Conservation (phyloP, 106 monocot species). For the Vanilla planifolia region DNA sequence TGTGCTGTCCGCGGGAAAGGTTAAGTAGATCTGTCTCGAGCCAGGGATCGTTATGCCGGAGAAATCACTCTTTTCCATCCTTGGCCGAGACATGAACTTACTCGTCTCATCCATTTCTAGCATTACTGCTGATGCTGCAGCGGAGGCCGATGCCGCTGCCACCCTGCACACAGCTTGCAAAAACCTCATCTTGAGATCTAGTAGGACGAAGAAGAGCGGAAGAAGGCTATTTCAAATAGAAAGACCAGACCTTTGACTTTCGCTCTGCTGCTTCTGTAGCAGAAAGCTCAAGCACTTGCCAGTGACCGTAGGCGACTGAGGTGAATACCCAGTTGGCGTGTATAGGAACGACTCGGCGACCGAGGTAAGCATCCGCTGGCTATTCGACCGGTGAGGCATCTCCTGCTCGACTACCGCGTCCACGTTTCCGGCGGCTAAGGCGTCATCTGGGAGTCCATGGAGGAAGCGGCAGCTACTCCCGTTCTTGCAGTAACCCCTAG, state of each 20-base stretch:
- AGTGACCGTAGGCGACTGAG: conserved; percentile 26
- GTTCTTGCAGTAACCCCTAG: conserved; percentile 93
- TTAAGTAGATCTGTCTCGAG: conserved; percentile 85
- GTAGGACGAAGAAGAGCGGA: too few species aligned
- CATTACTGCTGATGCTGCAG: conserved; percentile 47
- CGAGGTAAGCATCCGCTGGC: conserved; percentile 32
- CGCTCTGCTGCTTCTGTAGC: conserved; percentile 54
- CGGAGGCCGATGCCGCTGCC: conserved; percentile 32
- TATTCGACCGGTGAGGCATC: conserved; percentile 55
- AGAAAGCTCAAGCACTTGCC: conserved; percentile 52
- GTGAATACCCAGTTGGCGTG: conserved; percentile 18
- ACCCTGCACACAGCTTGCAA: too few species aligned
- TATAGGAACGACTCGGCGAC: conserved; percentile 46
- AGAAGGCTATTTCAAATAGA: too few species aligned
- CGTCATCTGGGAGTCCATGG: conserved; percentile 52
- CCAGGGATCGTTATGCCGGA: conserved; percentile 48
- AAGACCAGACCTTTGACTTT: conserved; percentile 84
- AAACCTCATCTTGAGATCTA: too few species aligned
- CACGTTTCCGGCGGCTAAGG: conserved; percentile 20
- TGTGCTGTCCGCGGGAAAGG: conserved; percentile 93
- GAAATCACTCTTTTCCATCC: conserved; percentile 53
- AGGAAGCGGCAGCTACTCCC: conserved; percentile 75
- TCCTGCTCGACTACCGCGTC: conserved; percentile 50
- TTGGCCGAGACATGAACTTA: conserved; percentile 51
- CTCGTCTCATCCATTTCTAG: conserved; percentile 49